Base-by-base conservation (phyloP, 306 rosid species). In the Sicyos edulis region DNA sequence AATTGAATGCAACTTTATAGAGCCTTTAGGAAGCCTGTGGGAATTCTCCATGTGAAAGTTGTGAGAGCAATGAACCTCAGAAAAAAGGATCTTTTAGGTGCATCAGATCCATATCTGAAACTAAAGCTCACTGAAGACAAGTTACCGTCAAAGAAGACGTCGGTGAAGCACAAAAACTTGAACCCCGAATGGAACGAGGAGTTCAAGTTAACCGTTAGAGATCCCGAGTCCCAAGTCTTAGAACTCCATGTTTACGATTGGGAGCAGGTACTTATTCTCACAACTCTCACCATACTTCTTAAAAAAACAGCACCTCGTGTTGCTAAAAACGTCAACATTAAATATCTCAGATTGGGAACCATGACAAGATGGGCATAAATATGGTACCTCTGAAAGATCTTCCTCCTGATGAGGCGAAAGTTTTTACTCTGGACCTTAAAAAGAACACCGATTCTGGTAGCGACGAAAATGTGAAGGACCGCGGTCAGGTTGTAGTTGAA, bases 71-170 rank as follows among this genome's bases (percentile, higher is more conserved):
- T 20, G 40, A 93, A 87, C 80, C 99, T 93, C 61, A 78, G 85
- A 83, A 93, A 87, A 92, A 90, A 84, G 86, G 99, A 93, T 76
- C 69, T 93, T 34, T 40, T 91, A 61, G 99, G 99, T 77, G 76
- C 89, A 72, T 93, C 99, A 72, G 99, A 93, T 86, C 99, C 99
- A 62, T 93, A 91, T 66, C 91, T 93, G 78, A 91, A 86, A 76
- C 85, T 93, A 56, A 87, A 83, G 81, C 81, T 91, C 61, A 81
- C 81, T 7, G 97, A 88, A 9, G 97, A 91, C 76, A 81, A 80
- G 55, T 80, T 88, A 34, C 88, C 95, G 5, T 78, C 95, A 13
- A 95, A 81, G 87, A 91, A 87, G 88, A 88, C 96, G 68, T 80
- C 88, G 3, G 56, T 91, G 80, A 91, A 91, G 88, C 88, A 80